A percentile compares a stretch with the other conserved stretches of the same genome.
Conservation (phyloP, 371 early-diverging fungal genomes). For the Phascolomyces articulosus region DNA sequence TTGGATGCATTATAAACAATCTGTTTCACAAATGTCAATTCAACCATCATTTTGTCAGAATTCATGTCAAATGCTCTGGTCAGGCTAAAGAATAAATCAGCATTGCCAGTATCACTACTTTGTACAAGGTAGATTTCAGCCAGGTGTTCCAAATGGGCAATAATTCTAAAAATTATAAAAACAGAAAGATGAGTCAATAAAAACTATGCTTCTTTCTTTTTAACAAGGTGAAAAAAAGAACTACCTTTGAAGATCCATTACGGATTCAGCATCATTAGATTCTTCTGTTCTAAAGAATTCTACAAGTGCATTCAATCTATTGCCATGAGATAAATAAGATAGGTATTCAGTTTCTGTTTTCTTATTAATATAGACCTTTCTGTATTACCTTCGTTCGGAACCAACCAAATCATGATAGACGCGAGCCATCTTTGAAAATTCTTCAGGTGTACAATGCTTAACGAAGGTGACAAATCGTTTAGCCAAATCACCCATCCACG, state of each 20-base stretch:
- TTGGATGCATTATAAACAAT: conserved; percentile 28
- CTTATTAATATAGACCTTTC: no score
- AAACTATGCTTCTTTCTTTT: not conserved
- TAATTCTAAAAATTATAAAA: conserved; percentile 43
- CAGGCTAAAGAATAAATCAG: conserved; percentile 58
- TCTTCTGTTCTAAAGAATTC: conserved; percentile 77
- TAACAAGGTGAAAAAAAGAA: not conserved
- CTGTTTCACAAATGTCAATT: conserved; percentile 56
- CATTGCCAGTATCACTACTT: conserved; percentile 28
- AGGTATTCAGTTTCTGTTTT: not conserved
- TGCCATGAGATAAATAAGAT: not conserved
- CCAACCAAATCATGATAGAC: conserved; percentile 73
- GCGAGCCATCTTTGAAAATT: conserved; percentile 70
- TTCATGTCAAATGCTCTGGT: conserved; percentile 64
- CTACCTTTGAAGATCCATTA: conserved; percentile 60
- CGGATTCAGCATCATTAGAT: conserved; percentile 60
- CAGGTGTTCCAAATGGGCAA: conserved; percentile 69
- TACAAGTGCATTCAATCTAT: conserved; percentile 65
- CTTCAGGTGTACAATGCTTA: conserved; percentile 67
- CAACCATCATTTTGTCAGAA: conserved; percentile 68
- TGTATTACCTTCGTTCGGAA: conserved; percentile 60
- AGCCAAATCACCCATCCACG: conserved; percentile 68
- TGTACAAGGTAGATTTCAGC: conserved; percentile 63
- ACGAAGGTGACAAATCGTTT: conserved; percentile 72
- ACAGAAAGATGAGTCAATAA: not conserved